phyloP scores from a whole-genome alignment of 2,329 filamentous ascomycete genomes.

The Exophiala lecanii-corni region DNA sequence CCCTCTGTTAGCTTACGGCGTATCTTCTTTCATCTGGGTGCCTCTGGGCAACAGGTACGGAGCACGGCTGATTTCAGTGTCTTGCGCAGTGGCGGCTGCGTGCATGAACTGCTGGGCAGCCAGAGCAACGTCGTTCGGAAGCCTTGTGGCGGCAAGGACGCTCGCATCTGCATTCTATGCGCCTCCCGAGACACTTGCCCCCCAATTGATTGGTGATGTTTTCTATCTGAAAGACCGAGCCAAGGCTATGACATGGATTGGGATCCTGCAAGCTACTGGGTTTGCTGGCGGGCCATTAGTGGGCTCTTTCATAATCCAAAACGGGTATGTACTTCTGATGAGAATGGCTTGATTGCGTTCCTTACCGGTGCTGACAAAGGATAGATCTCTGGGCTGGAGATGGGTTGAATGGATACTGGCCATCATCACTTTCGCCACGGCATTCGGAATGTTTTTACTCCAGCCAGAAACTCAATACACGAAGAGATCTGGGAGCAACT shows the following conservation, averaged over 20 bases:
- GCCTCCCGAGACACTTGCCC: conserved; percentile 13
- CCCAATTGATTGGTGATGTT: conserved; percentile 14
- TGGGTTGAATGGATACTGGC: conserved; percentile 21
- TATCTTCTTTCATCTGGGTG: conserved; percentile 24
- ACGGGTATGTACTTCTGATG: conserved; percentile 3
- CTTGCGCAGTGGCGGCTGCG: conserved; percentile 27
- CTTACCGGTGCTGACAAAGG: too few relatives aligned
- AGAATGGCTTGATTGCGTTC: too few relatives aligned
- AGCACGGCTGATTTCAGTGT: conserved; percentile 31
- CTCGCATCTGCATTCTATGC: conserved; percentile 14
- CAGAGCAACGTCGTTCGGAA: conserved; percentile 17
- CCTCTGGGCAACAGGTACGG: conserved; percentile 34
- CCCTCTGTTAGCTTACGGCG: conserved; percentile 13
- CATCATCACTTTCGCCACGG: conserved; percentile 42
- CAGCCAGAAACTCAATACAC: conserved; percentile 17
- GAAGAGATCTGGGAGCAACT: too few relatives aligned
- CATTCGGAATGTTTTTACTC: conserved; percentile 27
- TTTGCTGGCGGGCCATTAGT: conserved; percentile 13
- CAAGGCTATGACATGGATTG: conserved; percentile 15
- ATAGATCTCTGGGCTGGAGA: conserved; percentile 9
- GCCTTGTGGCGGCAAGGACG: conserved; percentile 15
- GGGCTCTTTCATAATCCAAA: conserved; percentile 13
- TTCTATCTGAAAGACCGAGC: conserved; percentile 13
- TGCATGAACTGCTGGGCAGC: conserved; percentile 29
- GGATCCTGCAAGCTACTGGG: conserved; percentile 12